These are phyloP conservation scores for Apiospora aurea DNA, from an alignment of 2,329 filamentous ascomycete genomes.

Conservation along the genomic window DNA sequence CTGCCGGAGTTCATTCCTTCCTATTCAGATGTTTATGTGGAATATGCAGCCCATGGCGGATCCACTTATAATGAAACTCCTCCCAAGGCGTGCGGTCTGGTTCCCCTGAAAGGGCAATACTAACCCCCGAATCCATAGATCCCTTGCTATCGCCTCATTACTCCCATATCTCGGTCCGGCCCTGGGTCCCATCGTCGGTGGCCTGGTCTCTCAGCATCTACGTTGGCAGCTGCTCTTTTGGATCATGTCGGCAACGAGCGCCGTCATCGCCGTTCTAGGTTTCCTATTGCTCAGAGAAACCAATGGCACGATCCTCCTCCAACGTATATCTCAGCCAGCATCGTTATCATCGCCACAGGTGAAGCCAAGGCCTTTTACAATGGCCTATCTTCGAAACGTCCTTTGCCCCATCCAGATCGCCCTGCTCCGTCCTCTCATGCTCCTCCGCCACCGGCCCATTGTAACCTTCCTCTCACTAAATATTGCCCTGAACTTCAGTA, in stretches of 20 bases:
- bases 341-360: no score
- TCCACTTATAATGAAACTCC: no score
- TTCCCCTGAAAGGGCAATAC: no score
- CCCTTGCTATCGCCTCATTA: conserved; percentile 46
- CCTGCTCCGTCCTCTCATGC: conserved; percentile 26
- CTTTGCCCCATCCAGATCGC: conserved; percentile 57
- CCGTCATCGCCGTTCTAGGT: conserved; percentile 43
- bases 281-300: conserved; percentile 47
- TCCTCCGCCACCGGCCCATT: conserved; percentile 66
- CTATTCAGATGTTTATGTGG: no score
- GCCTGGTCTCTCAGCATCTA: conserved; percentile 44
- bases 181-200: conserved; percentile 48
- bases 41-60: no score
- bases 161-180: conserved; percentile 49
- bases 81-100: no score
- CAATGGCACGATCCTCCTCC: conserved; percentile 46
- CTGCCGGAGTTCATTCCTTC: no score
- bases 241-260: conserved; percentile 50
- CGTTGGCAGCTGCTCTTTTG: conserved; percentile 56
- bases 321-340: conserved; percentile 42
- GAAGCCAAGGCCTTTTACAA: conserved; percentile 37
- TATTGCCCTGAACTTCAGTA: conserved; percentile 65
- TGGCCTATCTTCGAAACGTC: conserved; percentile 48
- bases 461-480: conserved; percentile 63
- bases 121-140: conserved; percentile 31